Conservation (phyloP, 2,329 filamentous ascomycete species). For the Verticillium albo-atrum region DNA sequence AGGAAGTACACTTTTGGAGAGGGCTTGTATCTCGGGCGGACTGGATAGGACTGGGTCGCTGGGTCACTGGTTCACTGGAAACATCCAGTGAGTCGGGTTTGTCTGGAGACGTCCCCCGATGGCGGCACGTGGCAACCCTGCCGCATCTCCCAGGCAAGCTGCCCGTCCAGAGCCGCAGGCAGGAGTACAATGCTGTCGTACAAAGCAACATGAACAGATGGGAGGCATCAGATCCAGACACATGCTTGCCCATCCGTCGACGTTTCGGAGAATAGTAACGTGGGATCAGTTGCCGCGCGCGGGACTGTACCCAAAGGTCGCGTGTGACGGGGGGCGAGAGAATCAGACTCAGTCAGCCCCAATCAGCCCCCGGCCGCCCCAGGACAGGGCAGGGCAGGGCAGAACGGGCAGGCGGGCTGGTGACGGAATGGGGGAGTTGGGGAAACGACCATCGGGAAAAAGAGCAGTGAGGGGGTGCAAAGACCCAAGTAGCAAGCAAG, state of each 20-base stretch:
- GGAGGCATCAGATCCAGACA: too few species aligned
- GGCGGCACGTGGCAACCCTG: background rate
- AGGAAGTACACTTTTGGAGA: background rate
- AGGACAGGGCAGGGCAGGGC: too few species aligned
- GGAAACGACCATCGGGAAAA: background rate
- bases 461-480: background rate
- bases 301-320: background rate
- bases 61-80: background rate
- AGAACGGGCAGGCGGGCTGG: too few species aligned
- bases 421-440: background rate
- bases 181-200: background rate
- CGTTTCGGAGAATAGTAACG: background rate
- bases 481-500: too few species aligned
- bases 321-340: background rate
- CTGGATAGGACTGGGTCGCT: too few species aligned
- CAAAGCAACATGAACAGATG: background rate
- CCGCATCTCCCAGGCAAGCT: too few species aligned
- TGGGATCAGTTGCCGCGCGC: background rate
- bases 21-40: background rate
- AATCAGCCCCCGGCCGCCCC: too few species aligned
- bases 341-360: background rate
- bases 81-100: background rate
- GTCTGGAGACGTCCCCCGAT: background rate
- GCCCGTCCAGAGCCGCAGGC: too few species aligned
- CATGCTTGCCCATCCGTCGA: background rate